These are phyloP conservation scores for Micractinium conductrix DNA, from an alignment of 139 green algal genomes.

Conservation along the genomic window DNA sequence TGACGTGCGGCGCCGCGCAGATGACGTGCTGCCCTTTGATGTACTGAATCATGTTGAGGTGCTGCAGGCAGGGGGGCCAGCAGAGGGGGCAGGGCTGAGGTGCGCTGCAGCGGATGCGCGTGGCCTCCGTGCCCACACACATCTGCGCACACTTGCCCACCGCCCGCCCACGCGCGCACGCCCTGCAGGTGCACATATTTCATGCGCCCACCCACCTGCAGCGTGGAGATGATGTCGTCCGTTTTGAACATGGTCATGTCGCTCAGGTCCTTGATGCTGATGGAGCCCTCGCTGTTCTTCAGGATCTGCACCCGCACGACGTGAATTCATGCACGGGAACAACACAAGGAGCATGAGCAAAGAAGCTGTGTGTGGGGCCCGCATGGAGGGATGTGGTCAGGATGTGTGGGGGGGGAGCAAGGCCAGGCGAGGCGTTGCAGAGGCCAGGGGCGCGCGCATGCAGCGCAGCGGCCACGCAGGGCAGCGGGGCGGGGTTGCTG, in stretches of 20 bases:
- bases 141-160: too few species aligned
- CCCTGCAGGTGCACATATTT: neutral
- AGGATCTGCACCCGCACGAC: conserved; percentile 81
- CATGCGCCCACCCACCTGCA: conserved; percentile 58
- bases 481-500: too few species aligned
- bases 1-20: conserved; percentile 63
- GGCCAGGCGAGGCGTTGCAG: too few species aligned
- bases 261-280: conserved; percentile 95
- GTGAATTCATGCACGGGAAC: too few species aligned
- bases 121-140: neutral
- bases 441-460: too few species aligned
- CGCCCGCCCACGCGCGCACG: neutral
- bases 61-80: conserved; percentile 69
- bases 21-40: conserved; percentile 90
- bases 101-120: neutral
- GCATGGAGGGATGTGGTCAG: too few species aligned
- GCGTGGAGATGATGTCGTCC: conserved; percentile 97
- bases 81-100: neutral
- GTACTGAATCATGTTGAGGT: conserved; percentile 92
- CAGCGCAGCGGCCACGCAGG: too few species aligned
- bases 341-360: too few species aligned
- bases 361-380: too few species aligned
- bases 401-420: too few species aligned
- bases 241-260: conserved; percentile 94
- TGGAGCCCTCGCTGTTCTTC: conserved; percentile 60